Evolutionary conservation across 2,329 filamentous ascomycete genomes (phyloP).

Genomic region (Ceratocystis ficicola): DNA sequence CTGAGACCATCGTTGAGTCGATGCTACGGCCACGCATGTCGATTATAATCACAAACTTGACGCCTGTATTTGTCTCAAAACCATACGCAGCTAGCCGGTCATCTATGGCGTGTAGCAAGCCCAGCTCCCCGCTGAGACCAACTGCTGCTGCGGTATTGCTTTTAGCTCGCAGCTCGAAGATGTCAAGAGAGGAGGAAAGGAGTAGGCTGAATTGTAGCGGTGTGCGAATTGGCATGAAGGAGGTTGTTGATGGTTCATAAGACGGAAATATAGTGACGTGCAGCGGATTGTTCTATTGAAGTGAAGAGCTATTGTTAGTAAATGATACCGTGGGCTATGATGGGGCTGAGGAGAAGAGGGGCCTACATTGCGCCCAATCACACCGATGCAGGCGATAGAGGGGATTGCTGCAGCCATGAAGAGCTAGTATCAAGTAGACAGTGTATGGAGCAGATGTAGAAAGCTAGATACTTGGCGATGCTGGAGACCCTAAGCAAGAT

Average conservation of each 20-base stretch:
- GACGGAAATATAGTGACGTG: constrained; percentile 84
- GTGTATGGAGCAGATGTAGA: not conserved
- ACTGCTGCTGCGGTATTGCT: constrained; percentile 49
- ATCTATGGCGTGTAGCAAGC: constrained; percentile 83
- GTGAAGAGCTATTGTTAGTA: constrained; percentile 13
- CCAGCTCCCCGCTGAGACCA: constrained; percentile 66
- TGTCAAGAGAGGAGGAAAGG: constrained; percentile 80
- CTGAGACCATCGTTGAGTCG: constrained; percentile 25
- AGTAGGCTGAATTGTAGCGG: constrained; percentile 86
- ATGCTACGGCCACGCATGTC: constrained; percentile 69
- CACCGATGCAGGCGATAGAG: constrained; percentile 81
- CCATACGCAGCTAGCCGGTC: constrained; percentile 89
- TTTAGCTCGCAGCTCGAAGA: constrained; percentile 76
- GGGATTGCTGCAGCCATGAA: constrained; percentile 52
- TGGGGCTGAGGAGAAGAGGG: not conserved
- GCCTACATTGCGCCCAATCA: constrained; percentile 82
- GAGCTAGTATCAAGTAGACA: constrained; percentile 11
- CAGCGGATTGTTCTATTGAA: constrained; percentile 78
- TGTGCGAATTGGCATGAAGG: constrained; percentile 48
- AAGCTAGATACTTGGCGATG: not conserved
- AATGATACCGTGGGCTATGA: not conserved
- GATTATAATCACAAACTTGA: constrained; percentile 80
- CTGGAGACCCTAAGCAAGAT: no score
- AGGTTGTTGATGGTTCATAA: constrained; percentile 45
- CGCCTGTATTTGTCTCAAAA: constrained; percentile 89